Evolutionary conservation across 140 eudicot genomes (phyloP).

Genomic region (Erigeron philadelphicus): DNA sequence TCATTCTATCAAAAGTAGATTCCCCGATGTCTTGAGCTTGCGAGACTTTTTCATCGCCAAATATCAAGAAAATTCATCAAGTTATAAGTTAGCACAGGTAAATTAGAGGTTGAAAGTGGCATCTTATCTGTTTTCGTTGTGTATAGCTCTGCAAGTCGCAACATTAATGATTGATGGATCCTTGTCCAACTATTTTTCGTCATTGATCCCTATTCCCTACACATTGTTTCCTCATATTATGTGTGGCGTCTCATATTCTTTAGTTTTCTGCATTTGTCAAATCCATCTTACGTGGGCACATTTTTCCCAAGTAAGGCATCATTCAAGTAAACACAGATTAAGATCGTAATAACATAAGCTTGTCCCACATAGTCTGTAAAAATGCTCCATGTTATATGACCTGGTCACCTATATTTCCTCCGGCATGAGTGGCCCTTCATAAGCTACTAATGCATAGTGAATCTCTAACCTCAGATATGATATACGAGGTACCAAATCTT

Average conservation of each 20-base stretch:
- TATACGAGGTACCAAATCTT: too few species aligned
- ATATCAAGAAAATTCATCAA: constrained; percentile 87
- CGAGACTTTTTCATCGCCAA: constrained; percentile 91
- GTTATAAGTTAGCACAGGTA: constrained; percentile 99
- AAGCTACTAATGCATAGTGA: not conserved
- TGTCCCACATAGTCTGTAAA: constrained; percentile 2
- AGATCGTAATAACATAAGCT: too few species aligned
- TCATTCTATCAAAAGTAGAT: constrained; percentile 95
- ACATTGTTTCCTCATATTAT: constrained; percentile 17
- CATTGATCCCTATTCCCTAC: not conserved
- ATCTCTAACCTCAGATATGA: not conserved
- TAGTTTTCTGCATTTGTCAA: constrained; percentile 4
- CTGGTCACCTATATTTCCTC: not conserved
- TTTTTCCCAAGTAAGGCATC: not conserved
- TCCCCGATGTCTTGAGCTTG: constrained; percentile 68
- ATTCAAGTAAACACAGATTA: too few species aligned
- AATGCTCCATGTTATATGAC: not conserved
- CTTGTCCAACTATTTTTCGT: constrained; percentile 2
- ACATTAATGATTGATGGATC: constrained; percentile 12
- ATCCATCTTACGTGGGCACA: not conserved
- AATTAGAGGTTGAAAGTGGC: constrained; percentile 18
- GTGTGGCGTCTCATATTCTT: not conserved
- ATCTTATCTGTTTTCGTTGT: constrained; percentile 19
- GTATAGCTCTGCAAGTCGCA: constrained; percentile 5
- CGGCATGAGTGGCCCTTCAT: not conserved